phyloP scores from a whole-genome alignment of 805 yeast genomes.

The Yarrowia divulgata region DNA sequence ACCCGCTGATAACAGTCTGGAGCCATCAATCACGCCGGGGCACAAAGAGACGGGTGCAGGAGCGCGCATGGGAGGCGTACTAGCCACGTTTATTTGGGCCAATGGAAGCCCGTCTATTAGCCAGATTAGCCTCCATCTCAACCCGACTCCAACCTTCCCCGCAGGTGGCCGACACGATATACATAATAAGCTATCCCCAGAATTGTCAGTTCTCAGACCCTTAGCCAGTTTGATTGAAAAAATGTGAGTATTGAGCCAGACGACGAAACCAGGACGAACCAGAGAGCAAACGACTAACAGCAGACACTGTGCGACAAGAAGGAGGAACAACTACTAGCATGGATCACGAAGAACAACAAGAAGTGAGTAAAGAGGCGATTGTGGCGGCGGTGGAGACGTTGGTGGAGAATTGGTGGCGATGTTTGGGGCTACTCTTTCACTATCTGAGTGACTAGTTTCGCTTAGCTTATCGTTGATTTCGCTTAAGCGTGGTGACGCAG shows the following conservation, averaged over 20 bases:
- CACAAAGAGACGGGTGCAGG: conserved; percentile 13
- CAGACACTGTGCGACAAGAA: conserved; percentile 13
- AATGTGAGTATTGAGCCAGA: conserved; percentile 4
- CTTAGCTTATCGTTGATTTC: conserved; percentile 24
- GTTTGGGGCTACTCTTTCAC: not conserved
- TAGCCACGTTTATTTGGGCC: conserved; percentile 37
- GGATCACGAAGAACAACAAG: conserved; percentile 27
- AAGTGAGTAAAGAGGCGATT: conserved; percentile 7
- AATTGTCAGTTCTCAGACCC: conserved; percentile 7
- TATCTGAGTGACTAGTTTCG: conserved; percentile 2
- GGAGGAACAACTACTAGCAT: conserved; percentile 24
- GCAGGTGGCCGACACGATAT: conserved; percentile 35
- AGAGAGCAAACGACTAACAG: not conserved
- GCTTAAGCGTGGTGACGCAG: conserved; percentile 25
- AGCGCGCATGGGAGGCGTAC: conserved; percentile 20
- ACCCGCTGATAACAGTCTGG: conserved; percentile 28
- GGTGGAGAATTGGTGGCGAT: not conserved
- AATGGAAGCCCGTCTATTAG: conserved; percentile 26
- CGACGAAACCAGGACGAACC: not conserved
- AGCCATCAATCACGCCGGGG: conserved; percentile 22
- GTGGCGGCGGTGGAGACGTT: too few species aligned
- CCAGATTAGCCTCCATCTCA: conserved; percentile 21
- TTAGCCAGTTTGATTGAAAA: conserved; percentile 20
- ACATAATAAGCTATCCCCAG: conserved; percentile 38
- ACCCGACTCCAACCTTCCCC: conserved; percentile 35